Conservation (phyloP, 148 eudicot species). For the Drosera capensis region DNA sequence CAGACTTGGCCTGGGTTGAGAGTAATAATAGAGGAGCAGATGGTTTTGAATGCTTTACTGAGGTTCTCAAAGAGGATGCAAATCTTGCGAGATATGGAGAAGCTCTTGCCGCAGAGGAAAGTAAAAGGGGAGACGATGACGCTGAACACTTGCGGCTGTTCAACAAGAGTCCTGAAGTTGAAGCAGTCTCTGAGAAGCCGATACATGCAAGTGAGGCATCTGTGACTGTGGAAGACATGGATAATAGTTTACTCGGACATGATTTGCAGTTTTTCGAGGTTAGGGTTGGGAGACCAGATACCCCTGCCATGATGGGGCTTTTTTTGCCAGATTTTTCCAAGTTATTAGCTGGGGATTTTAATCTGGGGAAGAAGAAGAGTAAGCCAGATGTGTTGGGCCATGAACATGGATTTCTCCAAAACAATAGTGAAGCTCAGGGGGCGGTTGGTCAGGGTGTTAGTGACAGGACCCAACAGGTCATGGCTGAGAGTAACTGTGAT, state of each 20-base stretch:
- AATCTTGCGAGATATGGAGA: conserved; percentile 2
- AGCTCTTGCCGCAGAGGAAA: background rate
- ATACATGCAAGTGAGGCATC: conserved; percentile 2
- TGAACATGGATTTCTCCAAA: too few species aligned
- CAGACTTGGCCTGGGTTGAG: conserved; percentile 5
- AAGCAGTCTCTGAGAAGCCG: conserved; percentile 2
- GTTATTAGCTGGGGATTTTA: conserved; percentile 13
- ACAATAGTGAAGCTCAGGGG: conserved; percentile 7
- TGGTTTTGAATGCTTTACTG: conserved; percentile 1
- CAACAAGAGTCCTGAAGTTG: too few species aligned
- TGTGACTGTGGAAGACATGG: conserved; percentile 4
- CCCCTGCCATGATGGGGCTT: conserved; percentile 6
- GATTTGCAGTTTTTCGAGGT: too few species aligned
- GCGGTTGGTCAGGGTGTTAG: conserved; percentile 7
- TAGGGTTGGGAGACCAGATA: conserved; percentile 11
- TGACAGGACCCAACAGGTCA: conserved; percentile 5
- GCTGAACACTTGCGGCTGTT: background rate
- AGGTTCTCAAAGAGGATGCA: conserved; percentile 1
- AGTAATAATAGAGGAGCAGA: conserved; percentile 1
- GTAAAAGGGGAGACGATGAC: conserved; percentile 9
- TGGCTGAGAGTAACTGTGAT: background rate
- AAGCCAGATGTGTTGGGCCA: conserved; percentile 8
- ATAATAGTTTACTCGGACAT: conserved; percentile 5
- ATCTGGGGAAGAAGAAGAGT: conserved; percentile 9
- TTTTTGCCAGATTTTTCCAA: conserved; percentile 12